These are phyloP conservation scores for Ceratocystis lukuohia DNA, from an alignment of 2,329 filamentous ascomycete genomes.

Conservation along the genomic window DNA sequence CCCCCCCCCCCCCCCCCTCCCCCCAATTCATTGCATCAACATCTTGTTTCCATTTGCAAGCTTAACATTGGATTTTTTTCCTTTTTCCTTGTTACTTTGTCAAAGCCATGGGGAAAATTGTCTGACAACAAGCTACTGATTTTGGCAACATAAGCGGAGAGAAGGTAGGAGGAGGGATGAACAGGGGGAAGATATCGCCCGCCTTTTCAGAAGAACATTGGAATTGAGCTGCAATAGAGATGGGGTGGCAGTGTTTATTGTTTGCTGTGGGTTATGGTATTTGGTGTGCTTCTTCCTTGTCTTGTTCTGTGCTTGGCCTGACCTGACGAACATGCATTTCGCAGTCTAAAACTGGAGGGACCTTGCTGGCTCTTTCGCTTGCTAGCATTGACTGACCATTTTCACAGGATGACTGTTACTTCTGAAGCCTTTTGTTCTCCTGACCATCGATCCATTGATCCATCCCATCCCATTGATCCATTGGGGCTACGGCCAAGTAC, in stretches of 20 bases:
- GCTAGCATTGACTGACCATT: background rate
- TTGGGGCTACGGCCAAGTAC: too few relatives aligned
- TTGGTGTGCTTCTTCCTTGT: background rate
- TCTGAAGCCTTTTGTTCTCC: too few relatives aligned
- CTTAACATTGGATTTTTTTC: background rate
- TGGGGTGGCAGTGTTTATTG: too few relatives aligned
- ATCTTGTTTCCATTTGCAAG: constrained; percentile 2
- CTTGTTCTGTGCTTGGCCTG: background rate
- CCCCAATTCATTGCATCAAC: background rate
- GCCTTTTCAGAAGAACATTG: too few relatives aligned
- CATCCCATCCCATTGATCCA: too few relatives aligned
- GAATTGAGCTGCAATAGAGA: too few relatives aligned
- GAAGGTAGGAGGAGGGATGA: background rate
- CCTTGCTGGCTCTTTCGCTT: background rate
- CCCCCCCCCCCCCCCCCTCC: too few relatives aligned
- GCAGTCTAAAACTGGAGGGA: background rate
- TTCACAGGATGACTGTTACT: background rate
- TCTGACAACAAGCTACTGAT: background rate
- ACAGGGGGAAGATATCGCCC: background rate
- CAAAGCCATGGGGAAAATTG: background rate
- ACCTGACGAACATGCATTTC: background rate
- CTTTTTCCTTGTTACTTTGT: background rate
- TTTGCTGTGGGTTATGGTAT: background rate
- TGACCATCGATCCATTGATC: too few relatives aligned
- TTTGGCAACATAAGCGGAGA: background rate